Evolutionary conservation across 108 stramenopile genomes (phyloP).

Genomic region (Skeletonema menzelii): DNA sequence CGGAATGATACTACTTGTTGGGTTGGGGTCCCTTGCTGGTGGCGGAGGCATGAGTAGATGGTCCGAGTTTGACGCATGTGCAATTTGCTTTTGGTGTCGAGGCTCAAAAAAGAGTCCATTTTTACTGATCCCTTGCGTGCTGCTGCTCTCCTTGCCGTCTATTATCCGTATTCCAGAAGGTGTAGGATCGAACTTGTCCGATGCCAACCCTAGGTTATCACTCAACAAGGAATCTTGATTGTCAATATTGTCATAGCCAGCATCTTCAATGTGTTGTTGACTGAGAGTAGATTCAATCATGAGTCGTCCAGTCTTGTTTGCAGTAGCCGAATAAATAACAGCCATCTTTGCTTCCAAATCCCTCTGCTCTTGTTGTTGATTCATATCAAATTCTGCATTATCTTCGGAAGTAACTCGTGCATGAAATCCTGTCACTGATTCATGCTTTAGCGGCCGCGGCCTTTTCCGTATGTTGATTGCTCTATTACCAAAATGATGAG

Average conservation of each 20-base stretch:
- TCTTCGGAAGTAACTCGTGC: slow-evolving; percentile 78
- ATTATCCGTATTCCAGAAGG: slow-evolving; percentile 41
- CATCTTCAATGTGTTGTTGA: not conserved
- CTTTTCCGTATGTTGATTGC: slow-evolving; percentile 27
- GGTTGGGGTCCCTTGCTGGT: slow-evolving; percentile 12
- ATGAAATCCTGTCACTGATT: slow-evolving; percentile 79
- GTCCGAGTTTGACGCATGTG: slow-evolving; percentile 7
- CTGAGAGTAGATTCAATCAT: slow-evolving; percentile 11
- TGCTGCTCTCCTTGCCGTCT: slow-evolving; percentile 4
- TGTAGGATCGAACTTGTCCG: slow-evolving; percentile 37
- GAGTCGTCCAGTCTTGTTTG: slow-evolving; percentile 31
- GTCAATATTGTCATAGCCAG: not conserved
- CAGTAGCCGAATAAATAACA: slow-evolving; percentile 25
- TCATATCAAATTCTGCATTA: slow-evolving; percentile 76
- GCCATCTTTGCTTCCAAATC: slow-evolving; percentile 45
- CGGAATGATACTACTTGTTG: slow-evolving; percentile 5
- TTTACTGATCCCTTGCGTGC: slow-evolving; percentile 17
- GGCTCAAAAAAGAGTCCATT: slow-evolving; percentile 49
- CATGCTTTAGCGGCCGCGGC: slow-evolving; percentile 58
- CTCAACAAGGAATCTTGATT: slow-evolving; percentile 13
- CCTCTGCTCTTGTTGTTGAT: slow-evolving; percentile 55
- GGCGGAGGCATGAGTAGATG: slow-evolving; percentile 30
- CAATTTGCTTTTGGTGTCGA: slow-evolving; percentile 10
- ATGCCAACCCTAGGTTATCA: slow-evolving; percentile 47
- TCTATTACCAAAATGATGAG: not conserved